phyloP scores from a whole-genome alignment of 495 filamentous ascomycete genomes.

The Lichenothelia convexa region DNA sequence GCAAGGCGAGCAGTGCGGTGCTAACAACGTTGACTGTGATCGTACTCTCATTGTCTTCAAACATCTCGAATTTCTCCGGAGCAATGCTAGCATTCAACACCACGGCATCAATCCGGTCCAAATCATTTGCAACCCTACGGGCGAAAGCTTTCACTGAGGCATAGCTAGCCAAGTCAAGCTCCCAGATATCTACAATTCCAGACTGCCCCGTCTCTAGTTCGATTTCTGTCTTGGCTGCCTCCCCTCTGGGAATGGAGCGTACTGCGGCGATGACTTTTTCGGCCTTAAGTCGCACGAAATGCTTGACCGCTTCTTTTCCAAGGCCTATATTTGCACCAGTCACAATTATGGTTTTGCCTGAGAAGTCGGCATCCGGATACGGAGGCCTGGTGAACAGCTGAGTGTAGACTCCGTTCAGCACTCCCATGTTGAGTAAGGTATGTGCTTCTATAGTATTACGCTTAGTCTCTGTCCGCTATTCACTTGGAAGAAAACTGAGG shows the following conservation, averaged over 20 bases:
- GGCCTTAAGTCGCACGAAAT: conserved; percentile 7
- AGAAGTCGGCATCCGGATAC: neutral
- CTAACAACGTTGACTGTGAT: conserved; percentile 43
- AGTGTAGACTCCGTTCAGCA: no score
- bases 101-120: conserved; percentile 11
- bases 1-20: conserved; percentile 33
- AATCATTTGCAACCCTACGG: conserved; percentile 2
- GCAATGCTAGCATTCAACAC: conserved; percentile 12
- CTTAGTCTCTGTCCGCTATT: no score
- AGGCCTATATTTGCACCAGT: conserved; percentile 2
- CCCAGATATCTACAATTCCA: conserved; percentile 12
- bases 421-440: no score
- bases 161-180: conserved; percentile 12
- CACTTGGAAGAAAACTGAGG: no score
- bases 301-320: conserved; percentile 1
- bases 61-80: neutral
- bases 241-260: conserved; percentile 7
- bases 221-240: conserved; percentile 5
- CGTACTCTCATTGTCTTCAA: conserved; percentile 30
- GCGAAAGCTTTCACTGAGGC: conserved; percentile 12
- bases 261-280: conserved; percentile 6
- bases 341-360: conserved; percentile 3
- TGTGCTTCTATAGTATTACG: no score
- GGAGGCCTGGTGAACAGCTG: conserved; percentile 1
- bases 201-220: neutral